Base-by-base conservation (phyloP, 805 yeast genomes). In the Diddensiella caesifluorescens region DNA sequence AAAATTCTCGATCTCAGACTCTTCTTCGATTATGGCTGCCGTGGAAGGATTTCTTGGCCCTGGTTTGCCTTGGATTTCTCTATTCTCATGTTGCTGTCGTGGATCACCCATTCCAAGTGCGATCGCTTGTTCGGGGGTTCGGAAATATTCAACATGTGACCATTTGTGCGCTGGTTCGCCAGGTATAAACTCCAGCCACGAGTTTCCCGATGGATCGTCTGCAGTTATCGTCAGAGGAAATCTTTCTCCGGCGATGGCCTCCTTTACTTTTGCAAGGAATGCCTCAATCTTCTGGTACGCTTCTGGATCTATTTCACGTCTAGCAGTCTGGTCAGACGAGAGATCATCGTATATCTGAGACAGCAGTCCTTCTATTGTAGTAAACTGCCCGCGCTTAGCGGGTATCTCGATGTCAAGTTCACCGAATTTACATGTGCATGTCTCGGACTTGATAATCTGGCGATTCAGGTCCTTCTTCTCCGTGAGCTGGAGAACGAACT, bases 141-240 rank as follows among this genome's bases (percentile, higher is more conserved):
- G 77, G 52, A 73, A 65, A 61, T 89, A 92, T 55, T 86, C 89
- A 25, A 73, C 69, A 62, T 79, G 83, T 20, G 92, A 74, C 96
- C 96, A 90, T 63, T 89, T 87, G 63, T 86, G 94, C 27, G 83
- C 70, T 3, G 95, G 73, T 60, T 87, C 95, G 46, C 85, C 89
- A 15, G 96, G 96, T 46, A 75, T 64, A 61, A 73, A 86, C 59
- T 86, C 95, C 41, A 92, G 79, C 95, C 97, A 92, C 3, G 97
- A 90, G 68, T 92, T 92, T 12, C 98, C 98, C 1, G 96, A 76
- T 22, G 98, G 97, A 63, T 92, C 98, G 62, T 89, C 95, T 7
- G 87, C 67, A 19, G 73, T 70, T 37, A 90, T 73, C 0, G 94
- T 83, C 48, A 90, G 57, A 1, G 97, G 97, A 40, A 85, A 63